Evolutionary conservation across 2,329 filamentous ascomycete species (phyloP), one percentile per base, ranked within the genome.

Genomic region (Verticillium alfalfae): DNA sequence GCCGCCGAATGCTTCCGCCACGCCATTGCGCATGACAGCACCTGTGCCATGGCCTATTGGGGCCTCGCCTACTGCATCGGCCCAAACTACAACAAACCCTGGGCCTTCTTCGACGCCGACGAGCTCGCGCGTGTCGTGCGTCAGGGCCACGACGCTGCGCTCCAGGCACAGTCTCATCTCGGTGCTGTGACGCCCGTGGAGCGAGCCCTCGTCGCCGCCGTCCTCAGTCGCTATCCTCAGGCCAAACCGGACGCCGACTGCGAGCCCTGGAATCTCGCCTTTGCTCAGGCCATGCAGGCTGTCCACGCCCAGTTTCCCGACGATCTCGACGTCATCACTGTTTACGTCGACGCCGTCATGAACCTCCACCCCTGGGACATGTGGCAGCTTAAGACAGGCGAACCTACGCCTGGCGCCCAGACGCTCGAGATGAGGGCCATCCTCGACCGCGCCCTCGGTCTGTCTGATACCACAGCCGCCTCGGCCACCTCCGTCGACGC

Each of bases 51-150:
- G 78, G 87, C 85, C 3, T 83, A 88, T 67, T 91, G 88, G 88
- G 88, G 88, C 0, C 74, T 90, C 5, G 87, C 90, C 0, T 93
- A 90, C 70, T 79, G 87, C 1, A 75, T 90, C 0, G 91, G 90
- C 0, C 90, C 91, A 3, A 93, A 94, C 69, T 88, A 87, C 72
- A 85, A 93, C 76, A 92, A 93, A 69, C 87, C 90, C 0, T 93
- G 91, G 91, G 82, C 85, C 34, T 80, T 85, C 31, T 92, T 93
- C 66, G 88, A 89, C 60, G 73, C 80, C 1, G 73, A 78, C 0
- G 90, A 93, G 65, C 76, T 88, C 5, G 72, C 78, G 12, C 72
- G 69, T 0, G 83, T 80, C 0, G 75, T 89, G 7, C 69, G 75
- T 49, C 75, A 77, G 36, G 83, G 83, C 5, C 76, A 81, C 60